A percentile compares a stretch with the other conserved stretches of the same genome.
Conservation (phyloP, 2,329 filamentous ascomycete genomes). For the Paecilomyces formosus region DNA sequence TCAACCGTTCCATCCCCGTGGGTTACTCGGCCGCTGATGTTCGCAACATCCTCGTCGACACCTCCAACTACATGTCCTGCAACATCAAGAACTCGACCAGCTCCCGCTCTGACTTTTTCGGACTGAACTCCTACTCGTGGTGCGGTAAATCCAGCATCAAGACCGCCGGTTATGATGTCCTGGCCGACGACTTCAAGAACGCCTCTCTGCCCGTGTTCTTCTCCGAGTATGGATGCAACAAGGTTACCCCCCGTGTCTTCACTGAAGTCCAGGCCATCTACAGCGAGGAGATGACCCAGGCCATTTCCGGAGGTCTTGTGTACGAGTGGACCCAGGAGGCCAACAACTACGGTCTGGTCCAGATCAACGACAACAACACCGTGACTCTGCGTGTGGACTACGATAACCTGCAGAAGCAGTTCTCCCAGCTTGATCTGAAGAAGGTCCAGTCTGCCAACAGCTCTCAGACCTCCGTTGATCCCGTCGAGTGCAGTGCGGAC, state of each 20-base stretch:
- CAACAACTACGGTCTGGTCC: slow-evolving; percentile 51
- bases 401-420: slow-evolving; percentile 68
- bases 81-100: slow-evolving; percentile 40
- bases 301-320: slow-evolving; percentile 51
- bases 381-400: slow-evolving; percentile 58
- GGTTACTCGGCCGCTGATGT: slow-evolving; percentile 64
- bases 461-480: slow-evolving; percentile 44
- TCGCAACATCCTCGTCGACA: slow-evolving; percentile 52
- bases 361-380: slow-evolving; percentile 51
- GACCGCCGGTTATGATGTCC: slow-evolving; percentile 46
- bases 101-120: slow-evolving; percentile 57
- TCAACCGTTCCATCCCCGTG: slow-evolving; percentile 53
- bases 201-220: slow-evolving; percentile 58
- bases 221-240: slow-evolving; percentile 61
- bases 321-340: slow-evolving; percentile 44
- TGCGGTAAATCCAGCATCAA: slow-evolving; percentile 50
- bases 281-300: slow-evolving; percentile 50
- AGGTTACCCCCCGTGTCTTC: slow-evolving; percentile 50
- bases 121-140: slow-evolving; percentile 63
- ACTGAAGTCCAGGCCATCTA: slow-evolving; percentile 56
- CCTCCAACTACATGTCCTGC: slow-evolving; percentile 56
- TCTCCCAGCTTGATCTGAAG: slow-evolving; percentile 64
- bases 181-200: slow-evolving; percentile 53
- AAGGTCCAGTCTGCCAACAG: slow-evolving; percentile 58
- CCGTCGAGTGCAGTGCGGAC: slow-evolving; percentile 57